Percentiles rank a stretch among this genome's conserved stretches.
These are phyloP conservation scores for Aspergillus sergii DNA, from an alignment of 2,329 filamentous ascomycete species.

Conservation along the genomic window DNA sequence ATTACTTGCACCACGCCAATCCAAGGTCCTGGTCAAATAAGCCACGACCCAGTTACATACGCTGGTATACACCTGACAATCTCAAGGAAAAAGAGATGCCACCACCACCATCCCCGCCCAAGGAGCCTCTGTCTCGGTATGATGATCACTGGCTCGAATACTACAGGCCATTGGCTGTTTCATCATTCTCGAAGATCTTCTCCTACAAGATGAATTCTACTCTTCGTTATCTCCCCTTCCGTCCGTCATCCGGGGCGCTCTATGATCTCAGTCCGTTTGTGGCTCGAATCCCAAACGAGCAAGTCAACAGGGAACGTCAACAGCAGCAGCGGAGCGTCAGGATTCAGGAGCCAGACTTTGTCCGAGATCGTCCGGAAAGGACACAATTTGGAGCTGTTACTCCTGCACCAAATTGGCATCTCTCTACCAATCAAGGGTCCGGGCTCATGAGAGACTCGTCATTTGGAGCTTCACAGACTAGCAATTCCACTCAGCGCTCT, in stretches of 20 bases:
- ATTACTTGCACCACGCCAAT: slow-evolving; percentile 90
- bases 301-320: slow-evolving; percentile 62
- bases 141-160: slow-evolving; percentile 99
- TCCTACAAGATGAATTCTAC: slow-evolving; percentile 90
- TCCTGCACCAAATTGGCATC: slow-evolving; percentile 7
- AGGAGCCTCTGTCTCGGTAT: slow-evolving; percentile 55
- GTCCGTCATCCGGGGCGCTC: slow-evolving; percentile 66
- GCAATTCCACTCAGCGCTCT: slow-evolving; percentile 24
- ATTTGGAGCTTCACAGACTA: slow-evolving; percentile 29
- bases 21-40: slow-evolving; percentile 72
- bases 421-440: slow-evolving; percentile 43
- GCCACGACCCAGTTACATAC: slow-evolving; percentile 71
- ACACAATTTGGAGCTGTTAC: slow-evolving; percentile 4
- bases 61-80: slow-evolving; percentile 80
- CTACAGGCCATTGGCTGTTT: slow-evolving; percentile 84
- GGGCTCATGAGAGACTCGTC: slow-evolving; percentile 58
- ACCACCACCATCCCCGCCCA: slow-evolving; percentile 38
- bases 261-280: slow-evolving; percentile 89
- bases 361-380: slow-evolving; percentile 46
- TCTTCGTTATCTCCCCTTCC: slow-evolving; percentile 77
- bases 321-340: slow-evolving; percentile 59
- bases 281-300: slow-evolving; percentile 63
- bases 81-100: slow-evolving; percentile 67
- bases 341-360: slow-evolving; percentile 63
- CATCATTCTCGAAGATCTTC: slow-evolving; percentile 90